A percentile compares a stretch with the other conserved stretches of the same genome.
These are phyloP conservation scores for Aspergillus japonicus DNA, from an alignment of 2,329 filamentous ascomycete species.

Conservation along the genomic window DNA sequence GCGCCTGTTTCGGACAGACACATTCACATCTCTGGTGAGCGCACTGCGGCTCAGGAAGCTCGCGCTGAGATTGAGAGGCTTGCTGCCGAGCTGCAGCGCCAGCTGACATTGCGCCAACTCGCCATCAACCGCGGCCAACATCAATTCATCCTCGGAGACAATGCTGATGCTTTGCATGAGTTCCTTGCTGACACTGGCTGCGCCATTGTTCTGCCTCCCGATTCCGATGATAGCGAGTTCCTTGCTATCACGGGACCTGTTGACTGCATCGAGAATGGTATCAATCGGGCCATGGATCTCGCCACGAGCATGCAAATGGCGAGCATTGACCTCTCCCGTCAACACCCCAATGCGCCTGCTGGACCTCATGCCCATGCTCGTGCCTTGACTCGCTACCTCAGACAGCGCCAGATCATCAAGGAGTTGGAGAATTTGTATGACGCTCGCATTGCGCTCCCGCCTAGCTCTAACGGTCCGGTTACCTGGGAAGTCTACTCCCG, in stretches of 20 bases:
- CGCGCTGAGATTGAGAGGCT: conserved; percentile 77
- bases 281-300: conserved; percentile 83
- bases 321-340: conserved; percentile 76
- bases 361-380: conserved; percentile 77
- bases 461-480: conserved; percentile 62
- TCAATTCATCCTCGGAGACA: conserved; percentile 89
- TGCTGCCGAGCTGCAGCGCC: conserved; percentile 70
- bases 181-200: conserved; percentile 92
- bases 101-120: conserved; percentile 74
- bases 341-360: conserved; percentile 70
- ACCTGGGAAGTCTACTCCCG: conserved; percentile 87
- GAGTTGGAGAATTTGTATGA: conserved; percentile 77
- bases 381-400: conserved; percentile 83
- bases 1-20: conserved; percentile 69
- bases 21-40: conserved; percentile 85
- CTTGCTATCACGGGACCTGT: conserved; percentile 81
- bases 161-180: conserved; percentile 74
- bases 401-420: conserved; percentile 75
- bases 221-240: conserved; percentile 73
- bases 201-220: conserved; percentile 75
- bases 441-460: conserved; percentile 82
- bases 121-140: conserved; percentile 83
- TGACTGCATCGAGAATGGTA: conserved; percentile 69
- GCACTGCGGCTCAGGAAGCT: conserved; percentile 74
- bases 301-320: conserved; percentile 83